Base-by-base conservation (phyloP, 352 stramenopile genomes). In the Phytopythium cucurbitacearum region DNA sequence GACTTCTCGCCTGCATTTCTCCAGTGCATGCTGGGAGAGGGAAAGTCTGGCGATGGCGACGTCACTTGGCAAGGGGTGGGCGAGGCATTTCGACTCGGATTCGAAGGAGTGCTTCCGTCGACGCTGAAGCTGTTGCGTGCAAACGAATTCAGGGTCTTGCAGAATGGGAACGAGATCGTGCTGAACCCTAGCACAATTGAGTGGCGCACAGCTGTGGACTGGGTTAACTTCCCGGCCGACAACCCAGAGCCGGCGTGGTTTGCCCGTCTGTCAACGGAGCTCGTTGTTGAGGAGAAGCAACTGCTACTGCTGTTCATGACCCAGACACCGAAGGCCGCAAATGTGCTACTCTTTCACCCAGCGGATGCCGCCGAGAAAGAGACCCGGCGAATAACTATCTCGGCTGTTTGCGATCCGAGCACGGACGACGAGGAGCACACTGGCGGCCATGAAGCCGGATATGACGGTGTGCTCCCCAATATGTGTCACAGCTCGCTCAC, bases 231-330 rank as follows among this genome's bases (percentile, higher is more conserved):
- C 36, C 28, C n/a, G 2, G 7, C 49, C 2, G 34, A 59, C 8
- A 70, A 73, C 50, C 4, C 48, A 16, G 46, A 28, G 8, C 38
- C 33, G 33, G 35, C 12, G 35, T 90, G 76, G 80, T 64, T 75
- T 52, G 60, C 61, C 41, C 72, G 77, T 12, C 48, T 88, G 12
- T 61, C 84, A 12, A 65, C 32, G 1, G 77, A 88, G 36, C 65
- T 90, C 11, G 71, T 83, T 4, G 38, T 79, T 0, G 77, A 90
- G 40, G 80, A 90, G 48, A 73, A 77, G 41, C 71, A 84, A 37
- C 58, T 81, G 40, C 7, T 89, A 7, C 56, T 87, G 40, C 42
- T 90, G 28, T 77, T 74, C 51, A 72, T 89, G 62, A 61, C 67
- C 3, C 66, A 62, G 13, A 82, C 77, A 12, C 82, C 76, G 9